Evolutionary conservation across 129 eudicot genomes (phyloP), one percentile per base, ranked within the genome.

Genomic region (Saussurea involucrata): DNA sequence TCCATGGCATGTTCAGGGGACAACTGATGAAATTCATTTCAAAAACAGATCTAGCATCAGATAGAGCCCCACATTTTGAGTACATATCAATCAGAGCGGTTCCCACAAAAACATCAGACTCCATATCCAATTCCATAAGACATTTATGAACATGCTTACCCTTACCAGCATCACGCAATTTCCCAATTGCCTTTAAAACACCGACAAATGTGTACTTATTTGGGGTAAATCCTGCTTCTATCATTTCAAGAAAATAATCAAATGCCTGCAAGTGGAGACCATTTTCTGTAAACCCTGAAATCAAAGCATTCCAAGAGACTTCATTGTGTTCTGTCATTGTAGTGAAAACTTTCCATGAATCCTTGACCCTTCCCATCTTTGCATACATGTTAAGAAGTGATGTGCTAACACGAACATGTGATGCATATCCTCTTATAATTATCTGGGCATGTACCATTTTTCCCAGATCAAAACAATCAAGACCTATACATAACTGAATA

Each of bases 291-390:
- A 85, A 75, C 44, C 84, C 89, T 60, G 89, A 85, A 78, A 85
- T 82, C 75, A 85, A 34, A 8, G 86, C 86, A 78, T 79, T 83
- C 88, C 88, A 85, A 27, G 86, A 77, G 60, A 85, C 88, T 53
- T 81, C 83, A 69, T 78, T 85, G 37, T 70, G 83, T 42, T 81
- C 86, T 53, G 34, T 9, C 88, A 85, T 81, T 40, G 63, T 61
- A 57, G 72, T 78, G 57, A 85, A 85, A 66, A 81, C 86, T 40
- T 37, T 69, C 58, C 58, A 81, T 49, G 83, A 83, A 66, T 81
- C 72, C 57, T 81, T 80, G 29, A 85, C 68, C 12, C 57, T 76
- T 46, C 81, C 83, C 67, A 81, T 63, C 46, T 81, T 85, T 34
- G 81, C 83, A 31, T 85, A 85, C 85, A 85, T 81, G 71, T 76